A percentile compares a stretch with the other conserved stretches of the same genome.
phyloP scores from a whole-genome alignment of 2,329 filamentous ascomycete species.

The Dothideomycetes sp. region DNA sequence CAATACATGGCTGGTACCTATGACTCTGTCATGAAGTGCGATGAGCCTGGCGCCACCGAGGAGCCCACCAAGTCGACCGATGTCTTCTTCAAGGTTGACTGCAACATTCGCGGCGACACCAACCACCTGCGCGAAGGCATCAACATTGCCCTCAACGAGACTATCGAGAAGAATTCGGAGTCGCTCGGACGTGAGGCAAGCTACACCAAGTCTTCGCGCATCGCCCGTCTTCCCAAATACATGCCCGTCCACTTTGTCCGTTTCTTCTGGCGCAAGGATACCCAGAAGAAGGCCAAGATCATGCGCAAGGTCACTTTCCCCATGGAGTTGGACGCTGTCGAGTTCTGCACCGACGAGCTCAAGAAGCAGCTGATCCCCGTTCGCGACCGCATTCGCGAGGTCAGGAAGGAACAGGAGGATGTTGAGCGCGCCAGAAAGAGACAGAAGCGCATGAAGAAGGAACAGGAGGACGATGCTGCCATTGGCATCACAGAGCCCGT shows the following conservation, averaged over 20 bases:
- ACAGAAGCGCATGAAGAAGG: constrained; percentile 61
- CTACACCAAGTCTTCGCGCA: constrained; percentile 87
- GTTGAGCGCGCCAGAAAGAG: constrained; percentile 85
- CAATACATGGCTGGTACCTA: constrained; percentile 83
- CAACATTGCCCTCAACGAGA: constrained; percentile 68
- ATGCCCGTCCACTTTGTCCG: constrained; percentile 94
- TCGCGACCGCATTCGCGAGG: constrained; percentile 90
- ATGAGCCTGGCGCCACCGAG: constrained; percentile 72
- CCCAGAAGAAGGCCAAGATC: constrained; percentile 98
- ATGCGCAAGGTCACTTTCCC: constrained; percentile 98
- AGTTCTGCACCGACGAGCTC: constrained; percentile 90
- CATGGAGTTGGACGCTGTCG: constrained; percentile 80
- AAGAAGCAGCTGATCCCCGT: constrained; percentile 76
- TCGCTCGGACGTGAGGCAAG: constrained; percentile 66
- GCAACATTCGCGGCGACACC: constrained; percentile 78
- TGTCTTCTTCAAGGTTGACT: constrained; percentile 84
- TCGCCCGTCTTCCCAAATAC: constrained; percentile 86
- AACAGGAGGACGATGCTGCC: constrained; percentile 40
- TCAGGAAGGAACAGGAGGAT: constrained; percentile 91
- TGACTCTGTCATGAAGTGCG: constrained; percentile 68
- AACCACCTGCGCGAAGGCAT: constrained; percentile 91
- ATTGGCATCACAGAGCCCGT: constrained; percentile 53
- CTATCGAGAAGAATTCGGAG: constrained; percentile 82
- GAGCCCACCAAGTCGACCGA: constrained; percentile 59
- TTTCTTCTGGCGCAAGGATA: constrained; percentile 95